Percentiles rank a stretch among this genome's conserved stretches.
These are phyloP conservation scores for Rhynchosporium graminicola DNA, from an alignment of 2,329 filamentous ascomycete genomes.

Conservation along the genomic window DNA sequence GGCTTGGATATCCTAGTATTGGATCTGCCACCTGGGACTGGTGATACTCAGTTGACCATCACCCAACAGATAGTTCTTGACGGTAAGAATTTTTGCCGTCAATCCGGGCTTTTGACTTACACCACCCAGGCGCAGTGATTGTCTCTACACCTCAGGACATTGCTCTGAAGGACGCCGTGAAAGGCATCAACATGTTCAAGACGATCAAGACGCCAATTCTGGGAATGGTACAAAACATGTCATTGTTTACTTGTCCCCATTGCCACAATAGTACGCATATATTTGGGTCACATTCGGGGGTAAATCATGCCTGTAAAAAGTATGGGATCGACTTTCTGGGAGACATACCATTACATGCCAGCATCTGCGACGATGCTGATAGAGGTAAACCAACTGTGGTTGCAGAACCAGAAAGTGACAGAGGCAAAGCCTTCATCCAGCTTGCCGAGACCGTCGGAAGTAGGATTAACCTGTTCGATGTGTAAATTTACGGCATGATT, in stretches of 20 bases:
- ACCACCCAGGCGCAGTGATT: slow-evolving; percentile 68
- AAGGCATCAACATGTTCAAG: slow-evolving; percentile 90
- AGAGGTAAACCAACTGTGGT: slow-evolving; percentile 87
- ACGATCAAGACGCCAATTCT: slow-evolving; percentile 74
- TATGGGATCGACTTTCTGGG: slow-evolving; percentile 79
- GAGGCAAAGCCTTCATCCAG: slow-evolving; percentile 69
- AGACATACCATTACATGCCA: slow-evolving; percentile 83
- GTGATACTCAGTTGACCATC: slow-evolving; percentile 95
- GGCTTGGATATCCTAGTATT: slow-evolving; percentile 85
- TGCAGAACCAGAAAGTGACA: slow-evolving; percentile 74
- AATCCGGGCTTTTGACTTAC: slow-evolving; percentile 18
- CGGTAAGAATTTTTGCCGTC: slow-evolving; percentile 51
- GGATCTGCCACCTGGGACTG: slow-evolving; percentile 90
- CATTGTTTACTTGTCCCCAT: slow-evolving; percentile 76
- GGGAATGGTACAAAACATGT: slow-evolving; percentile 93
- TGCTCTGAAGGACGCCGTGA: slow-evolving; percentile 86
- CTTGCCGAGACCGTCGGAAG: slow-evolving; percentile 60
- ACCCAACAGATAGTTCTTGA: slow-evolving; percentile 91
- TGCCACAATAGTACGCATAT: slow-evolving; percentile 75
- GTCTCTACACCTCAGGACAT: slow-evolving; percentile 94
- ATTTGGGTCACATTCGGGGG: slow-evolving; percentile 68
- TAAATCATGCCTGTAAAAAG: slow-evolving; percentile 68
- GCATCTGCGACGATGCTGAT: slow-evolving; percentile 86
- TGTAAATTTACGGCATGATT: background rate
- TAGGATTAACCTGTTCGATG: slow-evolving; percentile 34